Evolutionary conservation across 164 flowering plant genomes (phyloP).

Genomic region (Macadamia tetraphylla): DNA sequence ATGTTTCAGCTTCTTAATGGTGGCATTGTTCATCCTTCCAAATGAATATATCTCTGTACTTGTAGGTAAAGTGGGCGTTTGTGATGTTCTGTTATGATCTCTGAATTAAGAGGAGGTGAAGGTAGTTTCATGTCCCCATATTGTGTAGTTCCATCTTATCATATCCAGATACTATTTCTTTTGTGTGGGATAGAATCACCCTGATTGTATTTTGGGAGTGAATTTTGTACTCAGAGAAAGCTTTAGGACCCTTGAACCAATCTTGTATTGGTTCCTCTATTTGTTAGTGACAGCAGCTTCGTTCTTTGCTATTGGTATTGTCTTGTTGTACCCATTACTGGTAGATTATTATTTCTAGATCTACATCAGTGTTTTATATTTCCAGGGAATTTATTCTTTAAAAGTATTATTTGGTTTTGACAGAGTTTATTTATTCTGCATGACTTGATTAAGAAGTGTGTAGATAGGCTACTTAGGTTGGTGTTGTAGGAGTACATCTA

Average conservation of each 20-base stretch:
- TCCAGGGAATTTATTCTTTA: no score
- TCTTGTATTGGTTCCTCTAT: background rate
- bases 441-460: no score
- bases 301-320: no score
- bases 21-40: slow-evolving; percentile 68
- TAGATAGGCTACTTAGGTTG: no score
- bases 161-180: slow-evolving; percentile 14
- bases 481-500: no score
- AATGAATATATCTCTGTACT: slow-evolving; percentile 85
- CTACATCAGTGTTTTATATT: no score
- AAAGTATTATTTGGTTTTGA: no score
- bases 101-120: slow-evolving; percentile 90
- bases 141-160: slow-evolving; percentile 27
- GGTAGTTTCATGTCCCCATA: slow-evolving; percentile 84
- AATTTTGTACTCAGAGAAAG: slow-evolving; percentile 1
- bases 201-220: slow-evolving; percentile 2
- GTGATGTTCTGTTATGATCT: slow-evolving; percentile 74
- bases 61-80: slow-evolving; percentile 98
- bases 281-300: no score
- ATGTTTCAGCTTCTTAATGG: slow-evolving; percentile 49
- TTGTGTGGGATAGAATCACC: slow-evolving; percentile 8
- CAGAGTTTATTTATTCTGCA: no score
- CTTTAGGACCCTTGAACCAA: background rate
- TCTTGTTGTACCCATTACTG: no score
- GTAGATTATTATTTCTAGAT: no score